phyloP scores from a whole-genome alignment of 805 yeast genomes.

The Yarrowia sp. region DNA sequence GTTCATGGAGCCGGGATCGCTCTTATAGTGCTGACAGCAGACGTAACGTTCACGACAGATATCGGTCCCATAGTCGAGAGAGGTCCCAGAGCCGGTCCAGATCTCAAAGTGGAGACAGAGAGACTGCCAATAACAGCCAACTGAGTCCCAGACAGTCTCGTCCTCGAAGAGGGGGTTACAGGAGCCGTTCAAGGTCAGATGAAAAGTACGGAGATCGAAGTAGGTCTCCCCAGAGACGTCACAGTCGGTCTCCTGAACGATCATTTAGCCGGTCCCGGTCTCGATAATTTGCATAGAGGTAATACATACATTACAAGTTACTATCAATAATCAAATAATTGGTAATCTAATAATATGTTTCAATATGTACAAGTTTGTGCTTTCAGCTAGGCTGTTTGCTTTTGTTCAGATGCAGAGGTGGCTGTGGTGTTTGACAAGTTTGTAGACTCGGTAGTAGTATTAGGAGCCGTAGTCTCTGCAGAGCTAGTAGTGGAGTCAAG shows the following conservation, averaged over 20 bases:
- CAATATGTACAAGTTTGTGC: not conserved
- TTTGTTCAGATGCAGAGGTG: not conserved
- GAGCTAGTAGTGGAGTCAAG: not conserved
- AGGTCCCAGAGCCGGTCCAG: conserved; percentile 2
- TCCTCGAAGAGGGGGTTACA: not conserved
- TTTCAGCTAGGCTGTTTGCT: not conserved
- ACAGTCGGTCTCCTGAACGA: not conserved
- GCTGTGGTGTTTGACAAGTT: no score
- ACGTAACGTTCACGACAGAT: not conserved
- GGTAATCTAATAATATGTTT: conserved; percentile 3
- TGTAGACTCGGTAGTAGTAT: not conserved
- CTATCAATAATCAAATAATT: no score
- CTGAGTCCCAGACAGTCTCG: not conserved
- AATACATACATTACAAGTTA: no score
- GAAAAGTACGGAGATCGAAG: not conserved
- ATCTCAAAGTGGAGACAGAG: not conserved
- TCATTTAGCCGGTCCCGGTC: not conserved
- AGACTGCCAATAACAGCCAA: not conserved
- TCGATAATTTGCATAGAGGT: not conserved
- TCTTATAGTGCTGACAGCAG: no score
- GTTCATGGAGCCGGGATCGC: no score
- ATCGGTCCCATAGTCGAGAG: not conserved
- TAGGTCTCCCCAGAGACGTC: not conserved
- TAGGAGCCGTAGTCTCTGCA: not conserved
- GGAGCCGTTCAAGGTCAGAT: not conserved